phyloP scores from a whole-genome alignment of 2,329 filamentous ascomycete genomes.

The Scytalidium sp. region DNA sequence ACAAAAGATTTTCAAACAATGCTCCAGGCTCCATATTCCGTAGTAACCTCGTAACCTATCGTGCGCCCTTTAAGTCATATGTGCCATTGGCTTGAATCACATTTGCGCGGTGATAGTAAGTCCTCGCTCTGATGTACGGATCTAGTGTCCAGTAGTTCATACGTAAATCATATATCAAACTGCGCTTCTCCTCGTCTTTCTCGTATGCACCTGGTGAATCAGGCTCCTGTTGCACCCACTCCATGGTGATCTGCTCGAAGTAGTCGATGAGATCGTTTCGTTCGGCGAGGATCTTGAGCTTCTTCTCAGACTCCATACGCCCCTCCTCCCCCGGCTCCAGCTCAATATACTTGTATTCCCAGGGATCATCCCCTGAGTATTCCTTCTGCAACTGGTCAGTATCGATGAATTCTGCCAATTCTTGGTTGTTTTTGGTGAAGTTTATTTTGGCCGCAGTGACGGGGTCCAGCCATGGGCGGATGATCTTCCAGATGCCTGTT shows the following conservation, averaged over 20 bases:
- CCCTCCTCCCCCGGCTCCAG: conserved; percentile 58
- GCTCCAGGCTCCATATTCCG: too few relatives aligned
- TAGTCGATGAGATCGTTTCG: conserved; percentile 49
- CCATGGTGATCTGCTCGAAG: conserved; percentile 56
- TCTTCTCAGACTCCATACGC: conserved; percentile 40
- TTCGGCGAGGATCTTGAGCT: conserved; percentile 48
- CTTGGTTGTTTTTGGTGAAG: conserved; percentile 61
- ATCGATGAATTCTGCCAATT: conserved; percentile 60
- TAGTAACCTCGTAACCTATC: too few relatives aligned
- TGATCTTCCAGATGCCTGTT: conserved; percentile 53
- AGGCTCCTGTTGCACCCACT: conserved; percentile 49
- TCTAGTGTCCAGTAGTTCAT: conserved; percentile 70
- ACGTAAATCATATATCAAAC: conserved; percentile 47
- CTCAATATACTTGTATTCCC: conserved; percentile 63
- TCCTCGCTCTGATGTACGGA: conserved; percentile 61
- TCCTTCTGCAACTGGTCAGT: conserved; percentile 59
- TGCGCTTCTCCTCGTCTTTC: conserved; percentile 1
- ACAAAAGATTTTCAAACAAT: too few relatives aligned
- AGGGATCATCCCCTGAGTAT: conserved; percentile 39
- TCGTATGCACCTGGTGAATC: conserved; percentile 29
- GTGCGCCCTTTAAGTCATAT: conserved; percentile 50
- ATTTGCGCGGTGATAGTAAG: conserved; percentile 56
- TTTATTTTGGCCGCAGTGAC: conserved; percentile 71
- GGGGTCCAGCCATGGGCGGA: conserved; percentile 73
- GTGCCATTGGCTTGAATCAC: conserved; percentile 49